Evolutionary conservation across 441 rosid species (phyloP), one percentile per base, ranked within the genome.

Genomic region (Croton laevigatus): DNA sequence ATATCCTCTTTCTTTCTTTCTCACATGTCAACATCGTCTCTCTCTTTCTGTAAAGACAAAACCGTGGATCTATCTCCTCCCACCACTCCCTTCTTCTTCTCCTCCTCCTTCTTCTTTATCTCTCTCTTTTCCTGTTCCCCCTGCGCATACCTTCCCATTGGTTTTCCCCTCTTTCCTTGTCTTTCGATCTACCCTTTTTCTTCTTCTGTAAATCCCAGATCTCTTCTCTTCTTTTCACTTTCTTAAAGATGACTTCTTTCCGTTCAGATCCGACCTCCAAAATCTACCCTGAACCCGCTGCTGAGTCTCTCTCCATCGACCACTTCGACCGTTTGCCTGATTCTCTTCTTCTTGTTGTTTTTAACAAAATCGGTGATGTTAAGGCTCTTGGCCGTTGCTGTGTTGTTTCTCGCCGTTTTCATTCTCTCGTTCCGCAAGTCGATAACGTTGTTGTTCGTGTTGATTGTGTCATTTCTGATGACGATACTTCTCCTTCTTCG

Each of bases 401-500:
- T 55, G 88, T 85, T 69, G 97, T 89, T 2, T 91, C 94, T 5
- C 88, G 87, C 5, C 76, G 97, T 0, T 92, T 94, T 70, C 89
- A 88, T 71, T 86, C 85, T 0, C 86, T 94, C 0, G 90, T 94
- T 20, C 93, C 97, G 0, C 89, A 85, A 67, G 98, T 90, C 9
- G 94, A 90, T 3, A 84, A 82, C 90, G 95, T 95, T 40, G 79
- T 91, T 58, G 97, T 95, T 8, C 92, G 93, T 3, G 96, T 95
- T n/a, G 97, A 92, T 62, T 95, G 97, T 42, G 94, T 92, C 16
- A 92, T 92, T 76, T 89, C 94, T 58, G 96, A 93, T 62, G 94
- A 95, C 63, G 96, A 92, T 7, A 69, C 77, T 1, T 78, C 84
- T 2, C 71, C 68, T 0, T 73, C 89, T 1, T 72, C 88, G 9